phyloP scores from a whole-genome alignment of 2,329 filamentous ascomycete genomes.

The Monosporascus cannonballus region DNA sequence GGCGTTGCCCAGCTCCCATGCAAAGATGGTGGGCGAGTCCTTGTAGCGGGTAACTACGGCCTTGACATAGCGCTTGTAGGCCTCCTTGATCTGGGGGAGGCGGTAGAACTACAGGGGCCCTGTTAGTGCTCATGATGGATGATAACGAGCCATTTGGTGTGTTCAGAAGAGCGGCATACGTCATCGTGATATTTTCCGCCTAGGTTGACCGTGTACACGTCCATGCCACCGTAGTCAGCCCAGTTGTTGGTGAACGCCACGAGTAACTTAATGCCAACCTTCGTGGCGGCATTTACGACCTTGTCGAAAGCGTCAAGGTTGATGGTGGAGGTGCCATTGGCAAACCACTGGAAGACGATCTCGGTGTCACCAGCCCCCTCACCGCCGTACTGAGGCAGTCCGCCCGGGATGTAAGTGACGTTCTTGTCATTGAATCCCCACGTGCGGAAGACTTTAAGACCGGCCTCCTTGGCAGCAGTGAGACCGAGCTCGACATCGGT shows the following conservation, averaged over 20 bases:
- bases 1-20: constrained; percentile 65
- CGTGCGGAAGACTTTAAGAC: constrained; percentile 43
- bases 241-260: constrained; percentile 52
- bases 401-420: constrained; percentile 35
- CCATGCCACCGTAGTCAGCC: constrained; percentile 56
- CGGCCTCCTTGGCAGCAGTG: constrained; percentile 16
- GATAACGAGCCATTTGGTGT: neutral
- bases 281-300: constrained; percentile 43
- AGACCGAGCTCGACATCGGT: constrained; percentile 20
- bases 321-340: constrained; percentile 39
- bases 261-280: constrained; percentile 45
- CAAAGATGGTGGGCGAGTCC: constrained; percentile 53
- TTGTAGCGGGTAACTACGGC: constrained; percentile 54
- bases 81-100: constrained; percentile 42
- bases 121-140: neutral
- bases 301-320: constrained; percentile 41
- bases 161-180: constrained; percentile 18
- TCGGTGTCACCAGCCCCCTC: constrained; percentile 40
- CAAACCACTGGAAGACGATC: constrained; percentile 40
- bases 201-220: constrained; percentile 50
- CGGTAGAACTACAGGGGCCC: constrained; percentile 36
- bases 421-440: constrained; percentile 56
- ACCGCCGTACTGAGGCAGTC: constrained; percentile 45
- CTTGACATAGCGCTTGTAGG: constrained; percentile 53
- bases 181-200: constrained; percentile 46